Evolutionary conservation across 140 eudicot genomes (phyloP), one percentile per base, ranked within the genome.

Genomic region (Oenanthe javanica): DNA sequence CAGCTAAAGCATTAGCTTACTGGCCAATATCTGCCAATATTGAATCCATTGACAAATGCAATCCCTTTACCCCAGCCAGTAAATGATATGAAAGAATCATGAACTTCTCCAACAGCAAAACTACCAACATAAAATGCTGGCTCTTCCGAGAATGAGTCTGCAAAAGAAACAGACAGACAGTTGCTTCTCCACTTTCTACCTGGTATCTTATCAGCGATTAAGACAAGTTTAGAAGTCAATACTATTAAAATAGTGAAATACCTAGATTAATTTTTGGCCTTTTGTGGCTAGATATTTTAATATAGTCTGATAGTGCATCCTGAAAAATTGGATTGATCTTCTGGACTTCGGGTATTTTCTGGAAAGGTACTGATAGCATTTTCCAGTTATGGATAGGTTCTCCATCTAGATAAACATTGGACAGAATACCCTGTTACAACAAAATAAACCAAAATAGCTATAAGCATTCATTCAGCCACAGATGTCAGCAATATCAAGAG

Each of bases 21-120:
- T 87, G 97, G 98, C 98, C 98, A 94, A 84, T 66, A 94, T 81
- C 97, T 88, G 80, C 98, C 98, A 45, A 94, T 71, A 79, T 94
- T 92, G 78, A 92, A 86, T 69, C 79, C 86, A 73, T 94, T 94
- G 72, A 94, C 86, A 82, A 90, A 92, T 51, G 98, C 98, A 80
- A 94, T 80, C 70, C 98, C 98, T 87, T 94, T 94, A 19, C 93
- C 90, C 98, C 98, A 94, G 59, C 95, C 97, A 73, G 83, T 83
- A 59, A 94, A 89, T 13, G 98, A 94, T 59, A 94, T 36, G 79
- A 79, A 94, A 15, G 98, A 89, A 86, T 94, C 98, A 16, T 81
- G 80, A 31, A 90, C 86, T 78, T 89, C 67, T 63, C 86, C 86
- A 55, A 89, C 86, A 50, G 79, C 48, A 81, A 94, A 92, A 71